Evolutionary conservation across 495 filamentous ascomycete genomes (phyloP), one percentile per base, ranked within the genome.

Genomic region (Penicillium pulvis): DNA sequence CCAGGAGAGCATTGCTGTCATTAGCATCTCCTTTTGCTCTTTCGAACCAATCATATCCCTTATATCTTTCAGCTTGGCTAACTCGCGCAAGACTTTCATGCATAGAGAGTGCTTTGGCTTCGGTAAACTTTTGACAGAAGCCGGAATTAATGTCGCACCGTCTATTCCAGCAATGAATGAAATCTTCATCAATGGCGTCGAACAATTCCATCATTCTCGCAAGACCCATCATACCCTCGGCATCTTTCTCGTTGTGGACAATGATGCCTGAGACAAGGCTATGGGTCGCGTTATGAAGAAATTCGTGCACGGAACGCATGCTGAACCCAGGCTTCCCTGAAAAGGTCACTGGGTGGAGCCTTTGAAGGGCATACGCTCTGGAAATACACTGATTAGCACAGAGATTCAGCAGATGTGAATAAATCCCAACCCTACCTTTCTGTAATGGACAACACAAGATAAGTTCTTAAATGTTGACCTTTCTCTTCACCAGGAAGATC

Each of bases 281-380:
- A 43, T 74, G 69, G 8, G 74, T 71, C 20, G 75, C 70, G 28
- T 65, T 70, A 53, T 75, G 71, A 16, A 78, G 72, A 45, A 76
- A 71, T 19, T 75, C 75, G 26, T 76, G 69, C 5, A 74, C 68
- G 33, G 72, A 70, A 19, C 65, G 70, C 66, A 75, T 71, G 48
- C 68, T 72, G 56, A 74, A 71, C 12, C 69, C 68, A 8, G 74
- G 71, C 31, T 66, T 70, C 4, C 74, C 74, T 42, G 68, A 71
- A 51, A 78, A 78, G 31, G 66, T 76, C 10, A 78, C 72, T 17
- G 75, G 69, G 55, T 75, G 75, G 44, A 71, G 69, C 9, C 69
- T 68, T 67, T 92, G 89, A 30, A 96, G 77, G 46, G 91, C 92
- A 71, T 92, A 93, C 11, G 90, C 81, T 70, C 85, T 85, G 56